Evolutionary conservation across 2,329 filamentous ascomycete genomes (phyloP).

Genomic region (Ophiostoma sp.): DNA sequence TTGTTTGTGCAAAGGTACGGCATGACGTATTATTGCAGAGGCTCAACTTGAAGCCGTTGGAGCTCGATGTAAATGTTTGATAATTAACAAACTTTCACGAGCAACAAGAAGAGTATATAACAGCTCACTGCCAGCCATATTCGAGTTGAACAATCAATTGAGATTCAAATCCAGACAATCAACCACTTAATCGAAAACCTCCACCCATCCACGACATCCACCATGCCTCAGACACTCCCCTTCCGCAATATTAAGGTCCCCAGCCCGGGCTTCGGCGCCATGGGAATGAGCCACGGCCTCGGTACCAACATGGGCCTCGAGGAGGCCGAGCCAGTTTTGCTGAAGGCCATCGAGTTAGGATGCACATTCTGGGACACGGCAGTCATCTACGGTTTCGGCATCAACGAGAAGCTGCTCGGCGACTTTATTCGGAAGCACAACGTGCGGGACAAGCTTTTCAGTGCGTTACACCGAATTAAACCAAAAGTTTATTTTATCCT

Average conservation of each 20-base stretch:
- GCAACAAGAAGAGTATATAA: too few relatives aligned
- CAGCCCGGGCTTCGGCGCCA: slow-evolving; percentile 50
- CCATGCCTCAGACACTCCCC: slow-evolving; percentile 44
- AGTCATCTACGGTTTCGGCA: neutral
- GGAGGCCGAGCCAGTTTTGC: slow-evolving; percentile 24
- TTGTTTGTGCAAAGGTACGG: too few relatives aligned
- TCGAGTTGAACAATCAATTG: too few relatives aligned
- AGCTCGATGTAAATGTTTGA: too few relatives aligned
- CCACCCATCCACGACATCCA: neutral
- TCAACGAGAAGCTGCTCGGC: neutral
- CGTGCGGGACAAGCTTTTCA: neutral
- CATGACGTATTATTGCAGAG: too few relatives aligned
- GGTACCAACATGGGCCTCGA: slow-evolving; percentile 14
- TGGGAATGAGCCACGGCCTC: slow-evolving; percentile 40
- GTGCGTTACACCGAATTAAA: neutral
- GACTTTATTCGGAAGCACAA: neutral
- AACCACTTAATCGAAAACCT: too few relatives aligned
- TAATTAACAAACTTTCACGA: too few relatives aligned
- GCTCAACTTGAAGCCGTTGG: too few relatives aligned
- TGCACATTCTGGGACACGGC: slow-evolving; percentile 28
- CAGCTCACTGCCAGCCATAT: too few relatives aligned
- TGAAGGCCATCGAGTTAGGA: slow-evolving; percentile 27
- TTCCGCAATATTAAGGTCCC: slow-evolving; percentile 44
- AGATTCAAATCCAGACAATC: too few relatives aligned
- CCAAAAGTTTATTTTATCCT: too few relatives aligned